Percentiles rank a stretch among this genome's conserved stretches.
These are phyloP conservation scores for Termitomyces heimii DNA, from an alignment of 768 basidiomycete species.

Conservation along the genomic window DNA sequence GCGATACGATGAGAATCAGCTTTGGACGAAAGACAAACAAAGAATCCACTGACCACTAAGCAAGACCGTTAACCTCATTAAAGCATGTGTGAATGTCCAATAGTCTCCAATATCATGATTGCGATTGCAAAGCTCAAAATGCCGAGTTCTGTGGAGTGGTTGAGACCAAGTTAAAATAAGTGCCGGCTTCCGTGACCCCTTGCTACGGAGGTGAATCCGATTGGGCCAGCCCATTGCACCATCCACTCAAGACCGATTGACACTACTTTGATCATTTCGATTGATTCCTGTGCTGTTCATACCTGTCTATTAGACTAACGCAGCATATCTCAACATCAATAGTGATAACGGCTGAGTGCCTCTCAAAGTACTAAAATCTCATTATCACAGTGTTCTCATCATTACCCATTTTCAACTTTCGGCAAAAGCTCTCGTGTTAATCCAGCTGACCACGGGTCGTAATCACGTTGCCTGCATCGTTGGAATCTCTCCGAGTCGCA, in stretches of 20 bases:
- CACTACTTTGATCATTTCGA: neutral
- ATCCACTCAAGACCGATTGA: neutral
- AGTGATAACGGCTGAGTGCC: neutral
- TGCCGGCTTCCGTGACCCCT: neutral
- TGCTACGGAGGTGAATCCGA: neutral
- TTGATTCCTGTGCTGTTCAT: neutral
- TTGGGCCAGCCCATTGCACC: neutral
- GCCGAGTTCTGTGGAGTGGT: neutral
- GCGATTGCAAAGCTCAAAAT: neutral
- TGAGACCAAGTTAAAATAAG: neutral
- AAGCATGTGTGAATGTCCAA: neutral
- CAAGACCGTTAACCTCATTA: neutral
- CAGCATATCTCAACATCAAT: neutral
- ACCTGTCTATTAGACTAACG: neutral
- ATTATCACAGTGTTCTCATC: neutral
- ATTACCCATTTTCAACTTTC: neutral
- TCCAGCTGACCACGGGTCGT: constrained; percentile 11
- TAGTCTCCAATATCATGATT: neutral
- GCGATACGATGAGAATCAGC: neutral
- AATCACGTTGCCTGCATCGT: constrained; percentile 20
- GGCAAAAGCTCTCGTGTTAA: neutral
- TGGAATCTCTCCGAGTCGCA: constrained; percentile 35
- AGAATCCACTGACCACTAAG: too few species aligned
- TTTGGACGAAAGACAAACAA: neutral
- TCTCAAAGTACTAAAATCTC: neutral